Evolutionary conservation across 164 flowering plant genomes (phyloP).

Genomic region (Dillenia turbinata): DNA sequence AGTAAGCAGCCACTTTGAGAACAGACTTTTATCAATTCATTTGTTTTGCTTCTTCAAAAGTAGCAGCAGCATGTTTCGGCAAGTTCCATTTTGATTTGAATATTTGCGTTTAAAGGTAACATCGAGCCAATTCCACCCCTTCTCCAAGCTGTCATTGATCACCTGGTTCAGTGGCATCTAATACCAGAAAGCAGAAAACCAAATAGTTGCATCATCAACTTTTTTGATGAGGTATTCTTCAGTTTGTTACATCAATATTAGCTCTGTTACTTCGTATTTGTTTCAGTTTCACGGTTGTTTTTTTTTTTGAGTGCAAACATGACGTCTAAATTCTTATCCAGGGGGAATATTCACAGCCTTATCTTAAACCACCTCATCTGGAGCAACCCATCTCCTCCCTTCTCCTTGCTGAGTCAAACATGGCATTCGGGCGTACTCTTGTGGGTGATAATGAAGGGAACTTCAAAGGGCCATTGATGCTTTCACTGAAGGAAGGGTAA

Average conservation of each 20-base stretch:
- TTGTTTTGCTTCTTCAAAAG: conserved; percentile 5
- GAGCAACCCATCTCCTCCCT: conserved; percentile 88
- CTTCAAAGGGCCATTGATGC: conserved; percentile 74
- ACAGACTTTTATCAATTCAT: not conserved
- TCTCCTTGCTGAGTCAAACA: conserved; percentile 67
- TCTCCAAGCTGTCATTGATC: conserved; percentile 70
- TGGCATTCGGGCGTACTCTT: conserved; percentile 89
- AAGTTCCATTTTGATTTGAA: not conserved
- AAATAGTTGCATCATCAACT: conserved; percentile 86
- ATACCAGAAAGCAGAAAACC: conserved; percentile 76
- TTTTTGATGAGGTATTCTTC: conserved; percentile 78
- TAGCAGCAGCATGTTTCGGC: not conserved
- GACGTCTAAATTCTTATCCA: conserved; percentile 17
- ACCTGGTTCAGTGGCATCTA: conserved; percentile 72
- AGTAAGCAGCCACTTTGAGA: conserved; percentile 36
- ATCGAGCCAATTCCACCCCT: conserved; percentile 79
- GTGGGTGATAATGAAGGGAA: conserved; percentile 67
- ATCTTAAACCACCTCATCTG: conserved; percentile 89
- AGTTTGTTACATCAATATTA: not conserved
- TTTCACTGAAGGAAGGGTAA: conserved; percentile 83
- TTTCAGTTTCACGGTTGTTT: conserved; percentile 1
- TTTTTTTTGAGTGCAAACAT: not conserved
- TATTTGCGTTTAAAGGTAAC: conserved; percentile 37
- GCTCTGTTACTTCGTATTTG: not conserved
- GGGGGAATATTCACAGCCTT: conserved; percentile 95